A percentile compares a stretch with the other conserved stretches of the same genome.
Evolutionary conservation across 1,139 yeast genomes (phyloP).

Genomic region (Lodderomyces orthopsilosis): DNA sequence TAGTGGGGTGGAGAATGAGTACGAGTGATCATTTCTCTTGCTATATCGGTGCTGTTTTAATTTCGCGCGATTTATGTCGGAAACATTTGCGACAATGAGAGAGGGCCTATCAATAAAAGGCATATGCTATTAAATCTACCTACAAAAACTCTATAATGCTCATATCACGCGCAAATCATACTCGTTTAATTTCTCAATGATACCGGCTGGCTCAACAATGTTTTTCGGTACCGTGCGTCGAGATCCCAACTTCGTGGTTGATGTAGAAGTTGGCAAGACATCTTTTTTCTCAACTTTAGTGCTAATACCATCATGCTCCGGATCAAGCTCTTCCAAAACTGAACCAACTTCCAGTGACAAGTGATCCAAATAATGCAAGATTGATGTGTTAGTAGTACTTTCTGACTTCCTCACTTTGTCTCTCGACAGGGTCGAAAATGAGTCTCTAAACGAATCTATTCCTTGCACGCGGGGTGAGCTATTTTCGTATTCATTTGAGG

Average conservation of each 20-base stretch:
- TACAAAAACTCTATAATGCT: too few relatives aligned
- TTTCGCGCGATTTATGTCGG: not conserved
- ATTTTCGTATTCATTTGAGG: not conserved
- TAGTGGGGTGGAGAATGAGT: not conserved
- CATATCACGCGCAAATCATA: not conserved
- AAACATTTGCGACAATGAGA: not conserved
- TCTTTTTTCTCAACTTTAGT: not conserved
- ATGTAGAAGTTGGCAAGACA: not conserved
- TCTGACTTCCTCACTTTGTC: slow-evolving; percentile 1
- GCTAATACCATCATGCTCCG: not conserved
- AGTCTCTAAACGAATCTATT: not conserved
- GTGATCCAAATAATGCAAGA: slow-evolving; percentile 30
- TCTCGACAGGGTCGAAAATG: not conserved
- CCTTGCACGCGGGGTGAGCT: not conserved
- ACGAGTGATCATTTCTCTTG: not conserved
- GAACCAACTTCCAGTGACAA: slow-evolving; percentile 26
- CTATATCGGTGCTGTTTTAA: not conserved
- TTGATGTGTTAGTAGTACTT: slow-evolving; percentile 29
- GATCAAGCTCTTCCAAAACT: slow-evolving; percentile 15
- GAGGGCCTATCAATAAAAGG: not conserved
- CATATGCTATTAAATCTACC: too few relatives aligned
- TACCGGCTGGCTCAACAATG: slow-evolving; percentile 5
- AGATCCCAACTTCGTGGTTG: slow-evolving; percentile 1
- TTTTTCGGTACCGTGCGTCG: slow-evolving; percentile 7
- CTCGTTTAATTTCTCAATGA: slow-evolving; percentile 8